Conservation (phyloP, 2,329 filamentous ascomycete genomes). For the Orbilia blumenaviensis region DNA sequence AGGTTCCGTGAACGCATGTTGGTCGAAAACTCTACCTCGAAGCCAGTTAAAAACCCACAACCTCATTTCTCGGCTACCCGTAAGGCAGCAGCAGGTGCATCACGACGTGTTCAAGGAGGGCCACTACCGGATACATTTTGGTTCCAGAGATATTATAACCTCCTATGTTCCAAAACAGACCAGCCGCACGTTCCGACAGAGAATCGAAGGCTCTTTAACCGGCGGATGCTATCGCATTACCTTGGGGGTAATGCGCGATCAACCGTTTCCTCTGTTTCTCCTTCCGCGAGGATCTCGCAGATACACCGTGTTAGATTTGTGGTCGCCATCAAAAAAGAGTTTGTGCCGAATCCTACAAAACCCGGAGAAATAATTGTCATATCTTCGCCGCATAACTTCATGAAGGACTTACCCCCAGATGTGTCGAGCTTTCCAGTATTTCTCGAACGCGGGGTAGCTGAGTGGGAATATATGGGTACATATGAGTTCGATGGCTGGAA, state of each 20-base stretch:
- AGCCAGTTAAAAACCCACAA: background rate
- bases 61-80: no score
- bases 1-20: background rate
- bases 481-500: conserved; percentile 28
- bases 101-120: background rate
- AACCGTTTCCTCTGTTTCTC: conserved; percentile 5
- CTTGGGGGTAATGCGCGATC: conserved; percentile 22
- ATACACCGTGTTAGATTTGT: background rate
- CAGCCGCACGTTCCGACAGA: background rate
- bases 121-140: conserved; percentile 21
- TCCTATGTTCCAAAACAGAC: background rate
- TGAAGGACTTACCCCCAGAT: background rate
- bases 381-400: background rate
- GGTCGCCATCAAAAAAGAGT: conserved; percentile 11
- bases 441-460: background rate
- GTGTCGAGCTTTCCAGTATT: conserved; percentile 34
- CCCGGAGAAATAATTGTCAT: conserved; percentile 28
- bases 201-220: background rate
- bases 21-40: background rate
- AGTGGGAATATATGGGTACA: conserved; percentile 43
- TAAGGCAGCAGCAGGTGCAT: background rate
- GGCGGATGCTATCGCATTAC: conserved; percentile 22
- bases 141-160: conserved; percentile 35
- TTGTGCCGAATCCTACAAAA: background rate
- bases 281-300: background rate